Evolutionary conservation across 1,284 basidiomycete species (phyloP).

Genomic region (Chalciporus sp.): DNA sequence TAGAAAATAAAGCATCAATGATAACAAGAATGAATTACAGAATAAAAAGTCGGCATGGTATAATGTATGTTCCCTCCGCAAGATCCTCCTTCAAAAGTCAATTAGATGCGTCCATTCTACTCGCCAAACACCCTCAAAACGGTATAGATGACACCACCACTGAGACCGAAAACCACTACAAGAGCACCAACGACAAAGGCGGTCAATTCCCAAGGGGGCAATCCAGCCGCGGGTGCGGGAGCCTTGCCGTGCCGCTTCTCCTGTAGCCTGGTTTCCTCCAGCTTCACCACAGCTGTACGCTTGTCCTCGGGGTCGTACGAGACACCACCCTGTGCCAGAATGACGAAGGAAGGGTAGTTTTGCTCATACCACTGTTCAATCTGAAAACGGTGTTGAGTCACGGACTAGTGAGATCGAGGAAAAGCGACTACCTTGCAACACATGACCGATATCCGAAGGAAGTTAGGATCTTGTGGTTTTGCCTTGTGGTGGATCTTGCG

Average conservation of each 20-base stretch:
- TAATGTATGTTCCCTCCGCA: not conserved
- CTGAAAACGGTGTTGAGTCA: constrained; percentile 41
- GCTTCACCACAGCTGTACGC: constrained; percentile 25
- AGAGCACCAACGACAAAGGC: constrained; percentile 46
- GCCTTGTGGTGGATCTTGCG: constrained; percentile 85
- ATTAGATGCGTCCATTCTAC: not conserved
- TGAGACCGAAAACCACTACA: constrained; percentile 40
- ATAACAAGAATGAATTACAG: not conserved
- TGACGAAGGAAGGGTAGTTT: constrained; percentile 85
- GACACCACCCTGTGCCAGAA: constrained; percentile 40
- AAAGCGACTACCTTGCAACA: constrained; percentile 68
- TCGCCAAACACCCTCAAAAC: constrained; percentile 35
- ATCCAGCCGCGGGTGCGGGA: constrained; percentile 12
- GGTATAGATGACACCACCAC: constrained; percentile 35
- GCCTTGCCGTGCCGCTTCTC: constrained; percentile 18
- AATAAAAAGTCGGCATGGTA: constrained; percentile 1
- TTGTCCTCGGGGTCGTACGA: constrained; percentile 31
- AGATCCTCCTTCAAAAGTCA: not conserved
- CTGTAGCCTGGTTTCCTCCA: constrained; percentile 43
- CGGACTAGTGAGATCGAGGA: not conserved
- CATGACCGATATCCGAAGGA: constrained; percentile 77
- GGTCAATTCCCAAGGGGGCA: constrained; percentile 39
- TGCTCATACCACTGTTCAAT: constrained; percentile 93
- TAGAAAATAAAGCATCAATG: too few species aligned
- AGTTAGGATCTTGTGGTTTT: constrained; percentile 83